Conservation (phyloP, 495 filamentous ascomycete genomes). For the Chaetomium fimeti region DNA sequence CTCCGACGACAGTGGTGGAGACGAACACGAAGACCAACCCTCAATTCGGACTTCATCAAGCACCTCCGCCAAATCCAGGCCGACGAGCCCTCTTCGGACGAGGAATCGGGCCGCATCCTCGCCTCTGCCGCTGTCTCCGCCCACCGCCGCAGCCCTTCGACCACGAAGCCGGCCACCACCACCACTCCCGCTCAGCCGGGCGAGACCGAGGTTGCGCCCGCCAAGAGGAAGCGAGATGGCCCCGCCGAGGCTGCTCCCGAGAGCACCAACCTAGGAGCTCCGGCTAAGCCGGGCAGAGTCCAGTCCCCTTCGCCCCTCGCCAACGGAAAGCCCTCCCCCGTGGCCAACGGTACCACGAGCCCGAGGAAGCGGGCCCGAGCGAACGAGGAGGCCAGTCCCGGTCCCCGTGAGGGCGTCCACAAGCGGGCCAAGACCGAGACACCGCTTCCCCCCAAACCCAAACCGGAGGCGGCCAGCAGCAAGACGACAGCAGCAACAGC, state of each 20-base stretch:
- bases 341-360: constrained; percentile 1
- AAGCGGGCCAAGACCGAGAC: neutral
- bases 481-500: neutral
- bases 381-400: constrained; percentile 13
- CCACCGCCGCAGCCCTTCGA: neutral
- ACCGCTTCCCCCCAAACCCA: neutral
- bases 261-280: neutral
- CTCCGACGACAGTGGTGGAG: constrained; percentile 17
- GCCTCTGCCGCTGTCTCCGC: too few relatives aligned
- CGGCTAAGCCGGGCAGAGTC: neutral
- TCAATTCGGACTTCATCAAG: constrained; percentile 10
- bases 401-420: neutral
- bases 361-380: constrained; percentile 18
- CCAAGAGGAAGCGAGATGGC: neutral
- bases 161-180: neutral
- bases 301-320: neutral
- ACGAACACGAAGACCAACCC: constrained; percentile 11
- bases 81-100: constrained; percentile 16
- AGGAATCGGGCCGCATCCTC: constrained; percentile 9
- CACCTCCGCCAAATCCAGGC: constrained; percentile 9
- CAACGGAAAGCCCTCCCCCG: neutral
- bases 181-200: neutral
- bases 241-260: neutral
- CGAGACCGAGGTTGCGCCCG: neutral
- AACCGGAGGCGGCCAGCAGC: constrained; percentile 10